Evolutionary conservation across 257 asterid genomes (phyloP).

Genomic region (Hygrophila difformis): DNA sequence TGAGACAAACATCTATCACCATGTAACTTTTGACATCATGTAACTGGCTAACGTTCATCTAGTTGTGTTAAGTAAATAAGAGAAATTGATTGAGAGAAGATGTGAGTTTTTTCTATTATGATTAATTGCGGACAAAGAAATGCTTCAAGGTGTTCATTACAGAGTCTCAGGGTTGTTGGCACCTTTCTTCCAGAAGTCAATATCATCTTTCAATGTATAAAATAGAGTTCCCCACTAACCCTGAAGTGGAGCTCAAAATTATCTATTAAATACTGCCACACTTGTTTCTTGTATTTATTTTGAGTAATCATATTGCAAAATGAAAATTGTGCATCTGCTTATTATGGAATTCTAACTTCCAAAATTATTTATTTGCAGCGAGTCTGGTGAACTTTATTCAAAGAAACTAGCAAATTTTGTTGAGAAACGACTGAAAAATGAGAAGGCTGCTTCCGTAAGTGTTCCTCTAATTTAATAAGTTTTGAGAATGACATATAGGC

Average conservation of each 20-base stretch:
- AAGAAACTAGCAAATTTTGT: conserved; percentile 92
- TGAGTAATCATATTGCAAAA: too few relatives aligned
- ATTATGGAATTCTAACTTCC: conserved; percentile 8
- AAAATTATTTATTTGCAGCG: conserved; percentile 55
- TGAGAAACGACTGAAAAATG: conserved; percentile 92
- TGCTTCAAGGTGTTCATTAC: conserved; percentile 4
- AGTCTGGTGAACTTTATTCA: conserved; percentile 79
- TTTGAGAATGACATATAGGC: background rate
- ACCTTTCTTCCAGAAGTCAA: background rate
- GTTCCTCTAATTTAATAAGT: conserved; percentile 9
- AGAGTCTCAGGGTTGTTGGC: background rate
- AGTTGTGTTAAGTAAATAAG: background rate
- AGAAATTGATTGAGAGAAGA: background rate
- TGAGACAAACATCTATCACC: background rate
- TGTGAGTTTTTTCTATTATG: background rate
- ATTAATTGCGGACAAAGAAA: conserved; percentile 2
- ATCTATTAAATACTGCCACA: conserved; percentile 9
- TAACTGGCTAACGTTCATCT: conserved; percentile 5
- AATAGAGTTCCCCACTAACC: conserved; percentile 12
- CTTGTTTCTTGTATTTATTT: too few relatives aligned
- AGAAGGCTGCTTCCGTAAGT: conserved; percentile 95
- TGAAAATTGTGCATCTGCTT: too few relatives aligned
- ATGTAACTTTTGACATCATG: too few relatives aligned
- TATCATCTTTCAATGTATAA: conserved; percentile 6
- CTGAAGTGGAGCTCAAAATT: background rate